A percentile compares a stretch with the other conserved stretches of the same genome.
These are phyloP conservation scores for Penicillium vulpinum DNA, from an alignment of 2,329 filamentous ascomycete genomes.

Conservation along the genomic window DNA sequence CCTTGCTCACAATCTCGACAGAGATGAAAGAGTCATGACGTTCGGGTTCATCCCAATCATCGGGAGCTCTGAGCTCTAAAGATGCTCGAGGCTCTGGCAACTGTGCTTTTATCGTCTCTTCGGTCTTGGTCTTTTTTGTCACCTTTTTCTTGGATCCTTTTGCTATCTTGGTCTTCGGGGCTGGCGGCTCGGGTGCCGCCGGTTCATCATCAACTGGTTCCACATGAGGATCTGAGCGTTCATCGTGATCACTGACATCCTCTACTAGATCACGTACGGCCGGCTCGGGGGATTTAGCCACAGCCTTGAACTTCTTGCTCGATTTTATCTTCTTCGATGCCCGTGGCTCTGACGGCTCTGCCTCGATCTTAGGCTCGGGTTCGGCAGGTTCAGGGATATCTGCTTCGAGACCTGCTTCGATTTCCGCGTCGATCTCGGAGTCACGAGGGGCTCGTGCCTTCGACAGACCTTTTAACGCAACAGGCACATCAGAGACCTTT, in stretches of 20 bases:
- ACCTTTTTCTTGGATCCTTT: constrained; percentile 25
- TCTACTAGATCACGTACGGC: constrained; percentile 9
- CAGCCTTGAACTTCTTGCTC: constrained; percentile 31
- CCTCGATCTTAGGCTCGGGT: constrained; percentile 24
- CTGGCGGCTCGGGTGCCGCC: constrained; percentile 17
- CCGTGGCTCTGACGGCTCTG: constrained; percentile 29
- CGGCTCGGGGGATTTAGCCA: constrained; percentile 10
- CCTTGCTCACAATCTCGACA: constrained; percentile 30
- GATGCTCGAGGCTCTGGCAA: constrained; percentile 8
- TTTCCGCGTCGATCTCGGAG: constrained; percentile 64
- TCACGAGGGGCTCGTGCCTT: constrained; percentile 57
- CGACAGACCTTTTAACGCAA: constrained; percentile 49
- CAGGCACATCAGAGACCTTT: constrained; percentile 52
- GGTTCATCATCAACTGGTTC: constrained; percentile 7
- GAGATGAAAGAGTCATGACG: constrained; percentile 33
- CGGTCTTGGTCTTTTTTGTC: constrained; percentile 23
- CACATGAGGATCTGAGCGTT: constrained; percentile 2
- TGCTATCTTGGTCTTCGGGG: constrained; percentile 20
- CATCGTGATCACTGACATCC: constrained; percentile 10
- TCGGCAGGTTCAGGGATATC: constrained; percentile 56
- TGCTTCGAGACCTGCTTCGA: constrained; percentile 65
- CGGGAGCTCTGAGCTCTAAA: not conserved
- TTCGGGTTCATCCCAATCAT: constrained; percentile 12
- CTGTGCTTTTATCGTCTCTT: constrained; percentile 15
- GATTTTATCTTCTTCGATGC: constrained; percentile 31